Evolutionary conservation across 2,329 filamentous ascomycete species (phyloP), one percentile per base, ranked within the genome.

Genomic region (Aspergillus nomiae): DNA sequence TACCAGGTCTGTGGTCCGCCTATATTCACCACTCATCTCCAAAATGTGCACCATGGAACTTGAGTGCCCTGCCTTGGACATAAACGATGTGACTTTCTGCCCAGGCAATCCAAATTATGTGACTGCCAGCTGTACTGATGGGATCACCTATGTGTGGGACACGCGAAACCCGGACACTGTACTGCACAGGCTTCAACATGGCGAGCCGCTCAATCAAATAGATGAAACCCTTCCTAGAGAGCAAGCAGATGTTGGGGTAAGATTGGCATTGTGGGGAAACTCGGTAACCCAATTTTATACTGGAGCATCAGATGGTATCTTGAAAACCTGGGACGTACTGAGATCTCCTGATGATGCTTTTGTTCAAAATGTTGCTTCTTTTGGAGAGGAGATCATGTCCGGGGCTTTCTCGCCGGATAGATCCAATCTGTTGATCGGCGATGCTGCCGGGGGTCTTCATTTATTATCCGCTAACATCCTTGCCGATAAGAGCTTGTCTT

Each of bases 71-170:
- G 86, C 87, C 0, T 69, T 82, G 9, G 87, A 89, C 71, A 87
- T 89, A 67, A 89, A 89, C 61, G 86, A 88, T 62, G 77, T 89
- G 0, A 77, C 83, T 0, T 85, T 84, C 67, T 85, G 82, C 62
- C 80, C 79, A 1, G 62, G 69, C 48, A 70, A 79, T 54, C 61
- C 83, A 1, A 80, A 82, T 43, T 78, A 87, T 60, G 76, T 89
- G 14, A 84, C 85, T 9, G 86, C 85, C 14, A 86, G 86, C 12
- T 88, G 86, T 65, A 89, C 87, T 0, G 81, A 88, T 71, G 85
- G 86, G 2, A 78, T 78, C 34, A 84, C 85, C 0, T 89, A 88
- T 71, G 77, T 89, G 6, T 89, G 86, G 86, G 87, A 89, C 70
- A 72, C 78, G 32, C 84, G 87, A 1, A 75, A 75, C 16, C 77